Conservation (phyloP, 305 asterid species). For the Fraxinus platypoda region DNA sequence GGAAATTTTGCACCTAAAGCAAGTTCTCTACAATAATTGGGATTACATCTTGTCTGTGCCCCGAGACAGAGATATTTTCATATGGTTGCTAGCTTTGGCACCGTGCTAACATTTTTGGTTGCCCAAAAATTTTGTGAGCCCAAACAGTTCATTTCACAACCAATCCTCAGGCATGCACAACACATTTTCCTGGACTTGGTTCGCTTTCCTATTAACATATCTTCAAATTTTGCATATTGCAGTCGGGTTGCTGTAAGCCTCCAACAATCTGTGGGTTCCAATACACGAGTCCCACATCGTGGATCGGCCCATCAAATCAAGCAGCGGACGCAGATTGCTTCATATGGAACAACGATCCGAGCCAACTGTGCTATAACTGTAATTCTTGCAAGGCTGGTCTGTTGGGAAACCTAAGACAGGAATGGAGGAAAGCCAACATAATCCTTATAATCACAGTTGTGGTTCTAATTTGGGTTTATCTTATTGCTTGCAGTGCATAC, state of each 20-base stretch:
- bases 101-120: background rate
- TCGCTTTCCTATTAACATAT: background rate
- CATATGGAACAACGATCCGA: slow-evolving; percentile 69
- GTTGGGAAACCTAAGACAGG: slow-evolving; percentile 69
- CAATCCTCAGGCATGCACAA: too few species aligned
- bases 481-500: slow-evolving; percentile 71
- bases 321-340: slow-evolving; percentile 53
- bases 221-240: background rate
- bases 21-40: slow-evolving; percentile 14
- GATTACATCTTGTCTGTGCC: background rate
- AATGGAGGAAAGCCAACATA: slow-evolving; percentile 77
- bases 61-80: background rate
- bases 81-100: background rate
- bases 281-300: slow-evolving; percentile 53
- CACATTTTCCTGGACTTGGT: background rate
- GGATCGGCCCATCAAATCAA: slow-evolving; percentile 62
- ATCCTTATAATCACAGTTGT: slow-evolving; percentile 67
- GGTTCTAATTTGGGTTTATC: slow-evolving; percentile 55
- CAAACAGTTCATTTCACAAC: background rate
- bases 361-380: slow-evolving; percentile 75
- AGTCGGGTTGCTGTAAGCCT: slow-evolving; percentile 94
- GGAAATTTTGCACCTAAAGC: background rate
- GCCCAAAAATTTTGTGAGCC: background rate
- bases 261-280: slow-evolving; percentile 68
- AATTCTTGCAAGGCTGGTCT: slow-evolving; percentile 90